phyloP scores from a whole-genome alignment of 441 rosid species.

The Bocquillonia castaneifolia region DNA sequence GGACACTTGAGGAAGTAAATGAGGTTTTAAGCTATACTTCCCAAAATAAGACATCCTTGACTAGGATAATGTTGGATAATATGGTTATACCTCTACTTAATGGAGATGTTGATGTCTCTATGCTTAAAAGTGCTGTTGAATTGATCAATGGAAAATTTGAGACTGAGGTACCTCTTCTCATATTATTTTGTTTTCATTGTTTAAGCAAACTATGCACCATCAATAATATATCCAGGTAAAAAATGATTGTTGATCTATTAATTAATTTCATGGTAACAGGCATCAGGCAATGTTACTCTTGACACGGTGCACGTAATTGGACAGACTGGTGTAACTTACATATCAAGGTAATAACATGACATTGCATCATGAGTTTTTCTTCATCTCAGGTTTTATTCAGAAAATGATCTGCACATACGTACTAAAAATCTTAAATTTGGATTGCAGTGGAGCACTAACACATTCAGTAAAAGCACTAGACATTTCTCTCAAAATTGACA shows the following conservation, averaged over 20 bases:
- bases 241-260: too few relatives aligned
- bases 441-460: slow-evolving; percentile 80
- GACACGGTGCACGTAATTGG: slow-evolving; percentile 87
- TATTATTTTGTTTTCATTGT: too few relatives aligned
- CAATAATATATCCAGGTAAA: too few relatives aligned
- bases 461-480: slow-evolving; percentile 92
- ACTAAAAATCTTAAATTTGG: background rate
- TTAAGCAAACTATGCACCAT: too few relatives aligned
- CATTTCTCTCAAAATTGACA: slow-evolving; percentile 86
- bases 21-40: slow-evolving; percentile 60
- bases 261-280: slow-evolving; percentile 54
- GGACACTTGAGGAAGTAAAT: slow-evolving; percentile 74
- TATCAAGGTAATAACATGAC: slow-evolving; percentile 53
- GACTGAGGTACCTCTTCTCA: slow-evolving; percentile 56
- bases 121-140: slow-evolving; percentile 76
- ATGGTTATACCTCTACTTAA: slow-evolving; percentile 82
- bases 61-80: slow-evolving; percentile 89
- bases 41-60: slow-evolving; percentile 49
- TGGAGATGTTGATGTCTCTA: slow-evolving; percentile 77
- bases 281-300: slow-evolving; percentile 88
- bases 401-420: too few relatives aligned
- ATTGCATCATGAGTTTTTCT: too few relatives aligned
- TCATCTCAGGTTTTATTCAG: too few relatives aligned
- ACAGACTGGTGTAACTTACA: slow-evolving; percentile 83
- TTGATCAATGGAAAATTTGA: slow-evolving; percentile 66